Base-by-base conservation (phyloP, 495 filamentous ascomycete genomes). In the Wilcoxina mikolae region DNA sequence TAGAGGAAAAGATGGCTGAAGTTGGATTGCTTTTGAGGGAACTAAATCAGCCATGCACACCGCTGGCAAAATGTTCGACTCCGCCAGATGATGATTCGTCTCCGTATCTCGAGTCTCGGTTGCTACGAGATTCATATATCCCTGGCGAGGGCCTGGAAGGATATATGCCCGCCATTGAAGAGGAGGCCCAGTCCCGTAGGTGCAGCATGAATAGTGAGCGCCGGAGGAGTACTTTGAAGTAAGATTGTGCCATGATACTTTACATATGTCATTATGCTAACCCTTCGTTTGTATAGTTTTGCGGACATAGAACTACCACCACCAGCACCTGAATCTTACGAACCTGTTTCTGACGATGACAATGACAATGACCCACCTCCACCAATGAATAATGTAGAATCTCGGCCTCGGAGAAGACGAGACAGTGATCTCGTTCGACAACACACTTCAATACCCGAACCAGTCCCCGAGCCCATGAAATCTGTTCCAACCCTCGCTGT, bases 151-250 rank as follows among this genome's bases (percentile, higher is more conserved):
- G 51, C 24, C 72, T 74, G 60, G 80, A 85, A 59, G 83, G 81
- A 27, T 75, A 75, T 58, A 67, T 98, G 52, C 85, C 90, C 5
- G 78, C 83, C 0, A 95, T 98, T 47, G 65, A 79, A 48, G 91
- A 98, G 68, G 81, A 85, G 29, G 46, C 54, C 17, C 58, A 58
- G 20, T 42, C 51, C 31, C 51, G 60, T 43, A 53, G 62, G 20
- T 56, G 27, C 29, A 64, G 62, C 51, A 51, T 60, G 18, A 55
- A 54, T 26, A 35, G 35, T 29, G 61, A 60, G 31, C 61, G 55
- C 28, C 44, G 45, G 22, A 48, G 62, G 47, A 58, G 46, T 25
- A 60, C 60, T 25, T 47, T 58, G 29, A 58, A 64, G 60, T 64
- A 60, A 20, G 3, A n/a, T n/a, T n/a, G n/a, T n/a, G n/a, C n/a